Base-by-base conservation (phyloP, 164 flowering plant species). In the Vitis rupestris region DNA sequence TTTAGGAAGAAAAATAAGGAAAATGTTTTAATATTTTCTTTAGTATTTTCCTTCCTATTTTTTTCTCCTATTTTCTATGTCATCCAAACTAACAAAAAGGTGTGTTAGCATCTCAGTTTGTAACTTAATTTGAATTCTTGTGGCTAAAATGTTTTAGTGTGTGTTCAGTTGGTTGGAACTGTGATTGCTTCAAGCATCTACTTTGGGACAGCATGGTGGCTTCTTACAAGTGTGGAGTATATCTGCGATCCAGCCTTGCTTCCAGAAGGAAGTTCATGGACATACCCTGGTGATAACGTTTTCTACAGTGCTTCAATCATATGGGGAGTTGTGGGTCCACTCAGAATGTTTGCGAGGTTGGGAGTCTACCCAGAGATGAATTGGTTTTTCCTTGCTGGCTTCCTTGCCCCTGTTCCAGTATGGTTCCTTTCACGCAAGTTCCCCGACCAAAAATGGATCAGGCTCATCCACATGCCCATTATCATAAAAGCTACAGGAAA, bases 241-340 rank as follows among this genome's bases (percentile, higher is more conserved):
- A 85, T 88, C 15, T 88, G 92, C 50, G 71, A 83, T 13, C 55
- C 76, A 3, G 10, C 56, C 0, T 9, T 27, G 58, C 76, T 84
- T 3, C 87, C 89, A 0, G 74, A 65, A 5, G 88, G 87, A 1
- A 86, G 88, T 70, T 90, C 88, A 1, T 86, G 92, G 92, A 86
- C 90, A 4, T 88, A 90, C 57, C 90, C 90, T 0, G 74, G 78
- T 0, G 81, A 72, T 15, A 72, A 74, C 9, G 92, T 85, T 5
- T 83, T 83, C 81, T 88, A 83, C 76, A 80, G 79, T 52, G 88
- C 90, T 14, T 86, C 92, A 2, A 80, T 88, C 78, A 86, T 88
- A 57, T 88, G 90, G 92, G 92, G 92, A 67, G 77, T 88, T 0
- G 72, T 88, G 0, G 87, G 92, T 2, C 92, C 90, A 0, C 62